Base-by-base conservation (phyloP, 768 basidiomycete species). In the Tephrocybe sp. region DNA sequence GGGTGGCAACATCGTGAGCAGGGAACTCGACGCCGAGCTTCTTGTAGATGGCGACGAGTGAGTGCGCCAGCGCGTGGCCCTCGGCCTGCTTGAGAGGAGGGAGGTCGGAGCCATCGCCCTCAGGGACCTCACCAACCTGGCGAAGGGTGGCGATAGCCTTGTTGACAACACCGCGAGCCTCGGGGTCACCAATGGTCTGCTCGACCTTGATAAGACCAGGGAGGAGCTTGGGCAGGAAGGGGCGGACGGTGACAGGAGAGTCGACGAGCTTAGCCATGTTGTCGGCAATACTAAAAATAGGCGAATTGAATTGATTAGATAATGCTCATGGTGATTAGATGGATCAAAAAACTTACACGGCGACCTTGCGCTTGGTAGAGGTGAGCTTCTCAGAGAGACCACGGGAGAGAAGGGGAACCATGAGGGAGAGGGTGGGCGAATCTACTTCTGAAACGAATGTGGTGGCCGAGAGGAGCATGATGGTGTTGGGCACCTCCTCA, bases 361-460 rank as follows among this genome's bases (percentile, higher is more conserved):
- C 93, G 63, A 97, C 95, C 76, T 95, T 96, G 58, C 95, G 93
- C 81, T 97, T 97, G 59, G 86, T 96, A 56, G 95, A 86, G 44
- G 95, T 97, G 53, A 93, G 80, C 76, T 96, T 96, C 80, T 98
- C 95, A 55, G 71, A 80, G 56, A 96, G 79, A 83, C 95, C 95
- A 79, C 95, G 91, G 52, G 92, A 82, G 47, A 98, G 77, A 16
- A 98, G 86, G 64, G 95, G 95, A 52, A 95, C 95, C 92, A 98
- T 97, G 59, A 98, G 85, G 61, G 95, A 97, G 59, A 98, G 87
- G 58, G 95, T 97, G 49, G 94, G 82, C 42, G 94, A 93, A 63
- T 97, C 95, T 73, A 98, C 95, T 80, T 98, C 95, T 44, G 95
- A 92, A 91, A 98, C 95, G 86, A 97, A 98, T 71, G 95, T 98